phyloP scores from a whole-genome alignment of 2,329 filamentous ascomycete species.

The Beauveria sp. region DNA sequence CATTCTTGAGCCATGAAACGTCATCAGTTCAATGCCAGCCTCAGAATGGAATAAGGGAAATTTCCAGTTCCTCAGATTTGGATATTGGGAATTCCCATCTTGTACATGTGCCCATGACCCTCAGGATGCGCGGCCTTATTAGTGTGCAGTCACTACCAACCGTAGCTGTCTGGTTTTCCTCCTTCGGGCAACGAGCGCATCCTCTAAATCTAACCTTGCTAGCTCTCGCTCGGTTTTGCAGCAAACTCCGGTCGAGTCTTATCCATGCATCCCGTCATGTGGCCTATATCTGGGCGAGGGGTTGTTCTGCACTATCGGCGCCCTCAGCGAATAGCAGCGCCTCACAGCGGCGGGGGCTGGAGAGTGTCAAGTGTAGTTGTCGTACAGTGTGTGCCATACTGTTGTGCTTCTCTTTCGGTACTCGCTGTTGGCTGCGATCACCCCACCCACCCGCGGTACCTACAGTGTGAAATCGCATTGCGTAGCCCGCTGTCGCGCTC shows the following conservation, averaged over 20 bases:
- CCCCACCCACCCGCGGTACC: not conserved
- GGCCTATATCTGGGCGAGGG: conserved; percentile 5
- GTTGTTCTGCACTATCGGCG: not conserved
- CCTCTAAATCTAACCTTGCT: not conserved
- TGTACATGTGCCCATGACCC: not conserved
- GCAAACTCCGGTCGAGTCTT: conserved; percentile 2
- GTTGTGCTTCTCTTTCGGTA: not conserved
- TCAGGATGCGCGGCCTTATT: not conserved
- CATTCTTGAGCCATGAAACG: not conserved
- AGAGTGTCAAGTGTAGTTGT: not conserved
- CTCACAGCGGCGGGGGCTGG: not conserved
- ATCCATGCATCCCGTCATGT: conserved; percentile 11
- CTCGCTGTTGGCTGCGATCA: not conserved
- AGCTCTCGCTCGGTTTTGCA: not conserved
- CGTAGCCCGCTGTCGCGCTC: not conserved
- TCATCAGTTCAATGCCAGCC: not conserved
- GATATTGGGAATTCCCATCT: not conserved
- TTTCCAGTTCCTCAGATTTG: not conserved
- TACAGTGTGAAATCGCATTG: conserved; percentile 4
- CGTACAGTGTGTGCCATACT: conserved; percentile 2
- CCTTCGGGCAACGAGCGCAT: not conserved
- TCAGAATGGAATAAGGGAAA: not conserved
- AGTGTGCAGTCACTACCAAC: too few species aligned
- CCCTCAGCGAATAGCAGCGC: conserved; percentile 1
- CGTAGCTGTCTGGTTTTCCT: not conserved